Evolutionary conservation across 2,329 filamentous ascomycete genomes (phyloP), one percentile per base, ranked within the genome.

Genomic region (Penicillium sp.): DNA sequence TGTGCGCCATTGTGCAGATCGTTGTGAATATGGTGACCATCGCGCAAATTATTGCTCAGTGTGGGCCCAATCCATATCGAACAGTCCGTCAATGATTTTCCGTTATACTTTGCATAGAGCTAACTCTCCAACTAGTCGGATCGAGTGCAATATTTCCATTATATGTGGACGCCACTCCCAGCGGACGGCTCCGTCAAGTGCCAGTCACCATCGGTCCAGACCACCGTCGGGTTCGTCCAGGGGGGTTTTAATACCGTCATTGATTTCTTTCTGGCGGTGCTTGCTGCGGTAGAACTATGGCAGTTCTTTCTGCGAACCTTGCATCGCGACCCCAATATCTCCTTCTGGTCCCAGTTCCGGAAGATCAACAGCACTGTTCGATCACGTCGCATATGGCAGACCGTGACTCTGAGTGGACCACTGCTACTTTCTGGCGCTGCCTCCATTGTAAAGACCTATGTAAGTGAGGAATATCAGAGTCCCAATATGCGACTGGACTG

Each of bases 161-260:
- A 65, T 21, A 64, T 65, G 61, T 67, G 63, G 63, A 63, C 63
- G 43, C 53, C 58, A 4, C 45, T 63, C 1, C 63, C 63, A 5
- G 29, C 42, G 7, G 58, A 65, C 43, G 58, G 60, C 2, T 65
- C 63, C 1, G 61, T 65, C 3, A 46, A 42, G 8, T 67, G 63
- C 21, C 63, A 66, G 44, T 55, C 53, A 4, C 59, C 61, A 1
- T 19, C 31, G 9, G 58, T 66, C 5, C 63, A 67, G 26, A 62
- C 57, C 0, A 64, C 53, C 2, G 37, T 66, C 4, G 63, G 63
- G n/a, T 65, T 59, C 40, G 62, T 64, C 2, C 63, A 66, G 46
- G 63, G 63, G 38, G 63, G 60, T 58, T 60, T 66, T 43, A 66
- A 66, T 32, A 53, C 58, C 3, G 39, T 54, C 10, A 62, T 66